Percentiles rank a stretch among this genome's conserved stretches.
Evolutionary conservation across 495 filamentous ascomycete genomes (phyloP).

Genomic region (Umbilicaria muhlenbergii): DNA sequence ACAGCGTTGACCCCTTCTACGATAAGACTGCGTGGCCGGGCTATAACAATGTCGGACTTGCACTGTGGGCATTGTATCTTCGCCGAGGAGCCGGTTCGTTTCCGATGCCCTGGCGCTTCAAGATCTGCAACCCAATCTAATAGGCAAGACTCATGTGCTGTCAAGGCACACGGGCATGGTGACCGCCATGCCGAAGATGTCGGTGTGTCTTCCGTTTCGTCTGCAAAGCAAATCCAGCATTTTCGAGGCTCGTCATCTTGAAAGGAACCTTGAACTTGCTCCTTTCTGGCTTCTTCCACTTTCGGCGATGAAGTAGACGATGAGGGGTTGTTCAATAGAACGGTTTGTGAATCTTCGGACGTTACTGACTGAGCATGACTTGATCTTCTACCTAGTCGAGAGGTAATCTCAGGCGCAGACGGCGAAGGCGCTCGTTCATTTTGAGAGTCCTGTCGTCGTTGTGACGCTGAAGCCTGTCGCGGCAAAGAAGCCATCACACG

Average conservation of each 20-base stretch:
- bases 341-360: conserved; percentile 26
- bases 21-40: conserved; percentile 51
- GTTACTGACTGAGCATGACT: conserved; percentile 12
- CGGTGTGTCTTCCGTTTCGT: conserved; percentile 60
- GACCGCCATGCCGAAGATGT: conserved; percentile 61
- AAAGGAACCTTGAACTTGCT: conserved; percentile 8
- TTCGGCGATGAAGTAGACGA: conserved; percentile 10
- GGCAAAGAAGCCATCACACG: conserved; percentile 8
- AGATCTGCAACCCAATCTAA: conserved; percentile 80
- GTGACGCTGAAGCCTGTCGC: conserved; percentile 2
- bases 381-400: conserved; percentile 7
- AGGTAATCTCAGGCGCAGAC: conserved; percentile 1
- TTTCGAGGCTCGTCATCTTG: conserved; percentile 38
- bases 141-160: conserved; percentile 81
- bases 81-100: conserved; percentile 26
- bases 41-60: conserved; percentile 61
- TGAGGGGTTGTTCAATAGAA: conserved; percentile 26
- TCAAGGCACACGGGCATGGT: conserved; percentile 77
- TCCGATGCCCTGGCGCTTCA: conserved; percentile 44
- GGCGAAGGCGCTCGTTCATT: conserved; percentile 2
- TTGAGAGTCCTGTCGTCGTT: conserved; percentile 1
- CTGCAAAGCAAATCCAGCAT: conserved; percentile 89
- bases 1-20: conserved; percentile 42
- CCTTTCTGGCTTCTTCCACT: conserved; percentile 8
- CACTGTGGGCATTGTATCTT: conserved; percentile 77